Percentiles rank a stretch among this genome's conserved stretches.
Evolutionary conservation across 2,329 filamentous ascomycete species (phyloP).

Genomic region (Microdochium bolleyi): DNA sequence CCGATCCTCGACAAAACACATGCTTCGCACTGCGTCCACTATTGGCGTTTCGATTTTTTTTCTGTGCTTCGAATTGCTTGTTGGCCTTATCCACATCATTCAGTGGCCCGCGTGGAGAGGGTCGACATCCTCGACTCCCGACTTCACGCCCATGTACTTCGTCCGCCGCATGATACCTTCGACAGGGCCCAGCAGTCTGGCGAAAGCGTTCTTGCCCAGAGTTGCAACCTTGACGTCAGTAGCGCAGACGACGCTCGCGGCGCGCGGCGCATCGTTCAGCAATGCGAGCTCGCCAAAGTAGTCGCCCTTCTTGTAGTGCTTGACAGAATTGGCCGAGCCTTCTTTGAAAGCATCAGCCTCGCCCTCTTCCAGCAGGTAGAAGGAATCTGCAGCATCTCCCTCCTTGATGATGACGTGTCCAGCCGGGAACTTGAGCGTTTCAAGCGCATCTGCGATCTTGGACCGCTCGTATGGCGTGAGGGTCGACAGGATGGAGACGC

Average conservation of each 20-base stretch:
- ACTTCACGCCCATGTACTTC: constrained; percentile 50
- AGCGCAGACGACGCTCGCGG: constrained; percentile 76
- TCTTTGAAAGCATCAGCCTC: constrained; percentile 81
- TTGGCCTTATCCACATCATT: no score
- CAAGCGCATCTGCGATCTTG: constrained; percentile 94
- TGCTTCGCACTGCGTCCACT: neutral
- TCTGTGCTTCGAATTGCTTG: neutral
- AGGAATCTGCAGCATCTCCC: constrained; percentile 84
- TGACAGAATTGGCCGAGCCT: constrained; percentile 62
- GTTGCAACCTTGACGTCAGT: constrained; percentile 90
- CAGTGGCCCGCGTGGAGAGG: constrained; percentile 40
- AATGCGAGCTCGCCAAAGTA: constrained; percentile 96
- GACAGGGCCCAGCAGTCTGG: constrained; percentile 83
- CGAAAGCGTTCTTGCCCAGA: constrained; percentile 89
- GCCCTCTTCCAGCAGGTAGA: constrained; percentile 84
- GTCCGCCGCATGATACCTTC: constrained; percentile 89
- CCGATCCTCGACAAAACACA: neutral
- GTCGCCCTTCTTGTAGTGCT: constrained; percentile 81
- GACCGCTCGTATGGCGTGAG: constrained; percentile 89
- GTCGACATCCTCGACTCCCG: constrained; percentile 59
- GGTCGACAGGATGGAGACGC: constrained; percentile 76
- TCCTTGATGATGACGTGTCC: constrained; percentile 83
- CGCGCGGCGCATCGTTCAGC: constrained; percentile 86
- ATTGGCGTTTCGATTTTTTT: neutral
- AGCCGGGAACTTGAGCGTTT: constrained; percentile 76